Conservation (phyloP, 75 land plant species). For the Selaginella tamariscina region DNA sequence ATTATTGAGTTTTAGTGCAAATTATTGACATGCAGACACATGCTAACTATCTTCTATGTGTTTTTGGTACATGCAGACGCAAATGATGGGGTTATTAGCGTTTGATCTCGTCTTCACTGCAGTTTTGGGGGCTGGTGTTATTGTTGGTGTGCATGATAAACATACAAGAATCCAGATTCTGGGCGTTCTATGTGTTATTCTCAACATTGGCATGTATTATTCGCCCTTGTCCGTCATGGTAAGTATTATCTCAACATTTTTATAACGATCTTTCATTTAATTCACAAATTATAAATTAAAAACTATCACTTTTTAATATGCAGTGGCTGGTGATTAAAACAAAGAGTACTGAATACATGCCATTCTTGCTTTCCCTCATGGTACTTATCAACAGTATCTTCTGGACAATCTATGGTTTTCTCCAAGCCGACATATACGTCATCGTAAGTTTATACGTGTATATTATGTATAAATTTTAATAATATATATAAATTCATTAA, state of each 20-base stretch:
- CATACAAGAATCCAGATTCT: background rate
- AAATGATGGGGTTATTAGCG: background rate
- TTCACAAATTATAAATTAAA: background rate
- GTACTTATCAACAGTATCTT: background rate
- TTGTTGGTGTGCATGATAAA: background rate
- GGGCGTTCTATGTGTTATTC: background rate
- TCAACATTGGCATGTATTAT: conserved; percentile 3
- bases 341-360: conserved; percentile 8
- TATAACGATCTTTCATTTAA: background rate
- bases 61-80: background rate
- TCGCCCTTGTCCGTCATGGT: conserved; percentile 4
- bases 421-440: background rate
- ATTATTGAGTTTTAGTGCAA: background rate
- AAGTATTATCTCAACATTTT: background rate
- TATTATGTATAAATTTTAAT: background rate
- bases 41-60: too few relatives aligned
- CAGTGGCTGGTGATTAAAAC: conserved; percentile 8
- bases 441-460: background rate
- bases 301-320: background rate
- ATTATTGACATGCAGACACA: background rate
- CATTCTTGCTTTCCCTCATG: background rate
- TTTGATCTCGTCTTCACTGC: background rate
- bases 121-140: background rate
- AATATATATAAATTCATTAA: too few relatives aligned
- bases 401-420: conserved; percentile 8